phyloP scores from a whole-genome alignment of 495 filamentous ascomycete genomes.

The Annulohypoxylon bovei region DNA sequence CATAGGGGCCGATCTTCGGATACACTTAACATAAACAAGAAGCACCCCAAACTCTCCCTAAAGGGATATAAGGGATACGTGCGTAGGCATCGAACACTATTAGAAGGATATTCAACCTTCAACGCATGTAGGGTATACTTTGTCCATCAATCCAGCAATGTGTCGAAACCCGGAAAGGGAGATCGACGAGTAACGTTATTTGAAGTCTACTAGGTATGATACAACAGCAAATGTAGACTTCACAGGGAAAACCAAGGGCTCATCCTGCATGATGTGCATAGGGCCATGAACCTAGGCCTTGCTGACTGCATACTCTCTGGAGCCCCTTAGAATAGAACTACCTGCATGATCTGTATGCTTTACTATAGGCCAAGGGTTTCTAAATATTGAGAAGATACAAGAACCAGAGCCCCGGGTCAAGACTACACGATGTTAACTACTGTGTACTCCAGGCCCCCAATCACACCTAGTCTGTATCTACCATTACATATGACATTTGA shows the following conservation, averaged over 20 bases:
- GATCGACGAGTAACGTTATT: neutral
- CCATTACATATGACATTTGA: neutral
- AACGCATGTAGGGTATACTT: too few relatives aligned
- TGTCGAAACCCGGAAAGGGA: neutral
- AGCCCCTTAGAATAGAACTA: neutral
- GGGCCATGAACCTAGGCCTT: neutral
- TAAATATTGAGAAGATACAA: neutral
- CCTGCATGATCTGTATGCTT: slow-evolving; percentile 1
- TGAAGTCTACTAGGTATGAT: neutral
- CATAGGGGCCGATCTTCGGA: too few relatives aligned
- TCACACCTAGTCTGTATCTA: neutral
- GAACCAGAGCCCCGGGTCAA: slow-evolving; percentile 1
- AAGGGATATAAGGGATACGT: too few relatives aligned
- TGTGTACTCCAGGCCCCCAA: neutral
- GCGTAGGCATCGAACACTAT: too few relatives aligned
- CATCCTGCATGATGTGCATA: neutral
- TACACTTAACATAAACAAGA: too few relatives aligned
- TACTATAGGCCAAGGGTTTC: neutral
- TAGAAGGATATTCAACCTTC: too few relatives aligned
- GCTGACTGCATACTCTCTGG: neutral
- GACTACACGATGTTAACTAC: neutral
- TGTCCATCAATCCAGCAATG: neutral
- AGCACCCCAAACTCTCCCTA: too few relatives aligned
- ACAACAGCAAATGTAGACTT: neutral
- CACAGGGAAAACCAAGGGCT: neutral